These are phyloP conservation scores for Backusella mclennaniae DNA, from an alignment of 192 early-diverging fungal species.

Conservation along the genomic window DNA sequence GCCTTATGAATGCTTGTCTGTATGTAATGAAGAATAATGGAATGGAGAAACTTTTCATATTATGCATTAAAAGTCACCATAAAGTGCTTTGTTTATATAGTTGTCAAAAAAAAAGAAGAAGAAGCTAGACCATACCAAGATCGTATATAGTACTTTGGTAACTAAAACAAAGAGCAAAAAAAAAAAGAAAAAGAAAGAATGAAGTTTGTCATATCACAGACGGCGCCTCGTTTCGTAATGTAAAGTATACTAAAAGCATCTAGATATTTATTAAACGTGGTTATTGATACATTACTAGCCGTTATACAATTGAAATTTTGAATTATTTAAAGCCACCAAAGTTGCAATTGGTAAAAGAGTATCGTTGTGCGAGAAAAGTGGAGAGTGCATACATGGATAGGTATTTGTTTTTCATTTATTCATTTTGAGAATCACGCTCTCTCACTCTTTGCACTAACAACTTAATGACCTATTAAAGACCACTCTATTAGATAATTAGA, in stretches of 20 bases:
- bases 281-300: not conserved
- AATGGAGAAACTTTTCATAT: not conserved
- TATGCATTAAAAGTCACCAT: not conserved
- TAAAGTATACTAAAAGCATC: not conserved
- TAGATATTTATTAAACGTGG: not conserved
- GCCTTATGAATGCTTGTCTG: not conserved
- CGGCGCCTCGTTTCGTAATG: not conserved
- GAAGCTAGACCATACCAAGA: not conserved
- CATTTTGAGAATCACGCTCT: too few relatives aligned
- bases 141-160: not conserved
- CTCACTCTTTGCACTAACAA: too few relatives aligned
- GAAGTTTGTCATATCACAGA: not conserved
- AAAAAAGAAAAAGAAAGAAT: not conserved
- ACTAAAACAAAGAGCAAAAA: not conserved
- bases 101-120: not conserved
- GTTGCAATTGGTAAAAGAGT: not conserved
- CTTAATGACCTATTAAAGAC: too few relatives aligned
- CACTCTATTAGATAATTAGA: too few relatives aligned
- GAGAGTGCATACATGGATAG: too few relatives aligned
- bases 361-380: too few relatives aligned
- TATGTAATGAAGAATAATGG: not conserved
- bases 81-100: not conserved
- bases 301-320: not conserved
- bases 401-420: too few relatives aligned
- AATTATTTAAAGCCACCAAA: not conserved